Percentiles rank a stretch among this genome's conserved stretches.
Conservation (phyloP, 108 stramenopile genomes). For the Skeletonema marinoi region DNA sequence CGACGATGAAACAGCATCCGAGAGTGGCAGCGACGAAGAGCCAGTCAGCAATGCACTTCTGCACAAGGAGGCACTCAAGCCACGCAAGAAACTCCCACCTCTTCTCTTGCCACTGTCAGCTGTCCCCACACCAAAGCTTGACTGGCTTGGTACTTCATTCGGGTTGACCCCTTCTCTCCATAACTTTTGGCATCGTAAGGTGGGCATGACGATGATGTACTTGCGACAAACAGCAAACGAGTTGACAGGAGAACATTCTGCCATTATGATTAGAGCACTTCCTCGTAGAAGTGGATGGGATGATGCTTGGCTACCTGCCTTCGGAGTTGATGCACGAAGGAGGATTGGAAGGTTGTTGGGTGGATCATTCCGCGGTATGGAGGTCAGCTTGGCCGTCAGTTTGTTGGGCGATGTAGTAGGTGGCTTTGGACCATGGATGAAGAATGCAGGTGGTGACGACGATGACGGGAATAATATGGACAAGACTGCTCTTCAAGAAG, state of each 20-base stretch:
- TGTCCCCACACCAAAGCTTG: constrained; percentile 84
- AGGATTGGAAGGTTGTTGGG: constrained; percentile 85
- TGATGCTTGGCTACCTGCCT: constrained; percentile 90
- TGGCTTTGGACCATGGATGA: constrained; percentile 32
- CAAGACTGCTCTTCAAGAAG: constrained; percentile 40
- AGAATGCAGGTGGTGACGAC: constrained; percentile 52
- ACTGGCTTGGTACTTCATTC: constrained; percentile 97
- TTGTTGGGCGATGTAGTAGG: constrained; percentile 70
- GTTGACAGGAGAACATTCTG: constrained; percentile 96
- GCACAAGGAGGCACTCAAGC: constrained; percentile 83
- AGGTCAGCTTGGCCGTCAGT: constrained; percentile 76
- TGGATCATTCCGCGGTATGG: constrained; percentile 87
- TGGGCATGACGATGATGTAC: constrained; percentile 92
- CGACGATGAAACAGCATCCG: constrained; percentile 51
- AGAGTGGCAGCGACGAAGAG: constrained; percentile 47
- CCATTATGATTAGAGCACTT: constrained; percentile 92
- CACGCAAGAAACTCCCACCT: constrained; percentile 96
- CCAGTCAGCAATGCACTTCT: constrained; percentile 46
- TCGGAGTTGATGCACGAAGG: constrained; percentile 90
- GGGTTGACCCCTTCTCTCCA: constrained; percentile 92
- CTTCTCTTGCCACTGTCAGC: constrained; percentile 91
- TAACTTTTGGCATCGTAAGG: constrained; percentile 89
- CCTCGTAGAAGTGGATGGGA: constrained; percentile 79
- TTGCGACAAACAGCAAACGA: constrained; percentile 98
- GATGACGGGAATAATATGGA: constrained; percentile 33